Evolutionary conservation across 176 grass and related monocot genomes (phyloP), one percentile per base, ranked within the genome.

Genomic region (Tillandsia leiboldiana): DNA sequence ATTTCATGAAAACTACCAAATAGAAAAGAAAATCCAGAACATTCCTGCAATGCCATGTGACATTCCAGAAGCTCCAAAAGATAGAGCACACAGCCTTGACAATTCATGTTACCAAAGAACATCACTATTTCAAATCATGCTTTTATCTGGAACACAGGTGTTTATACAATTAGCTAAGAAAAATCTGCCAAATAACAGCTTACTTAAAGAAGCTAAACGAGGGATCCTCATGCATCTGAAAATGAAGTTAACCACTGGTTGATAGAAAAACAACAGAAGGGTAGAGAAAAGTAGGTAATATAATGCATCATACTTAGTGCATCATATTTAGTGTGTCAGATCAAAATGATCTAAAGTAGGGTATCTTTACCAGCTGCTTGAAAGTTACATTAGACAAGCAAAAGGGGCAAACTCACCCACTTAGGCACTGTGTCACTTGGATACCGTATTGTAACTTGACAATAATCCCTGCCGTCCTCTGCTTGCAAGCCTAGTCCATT

Each of bases 401-500:
- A 59, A 61, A 20, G 18, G n/a, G 18, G 67, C 9, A 42, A 51
- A 58, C 82, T 82, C 77, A 97, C 94, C 94, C 94, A 97, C 56
- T 78, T 87, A 72, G 94, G 79, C 72, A 70, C 82, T 2, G 94
- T 97, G 65, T 97, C 69, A 15, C 76, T 87, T 9, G 92, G 92
- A 66, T 87, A 91, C 14, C 70, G 86, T 77, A 96, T 86, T 11
- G 70, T 81, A 74, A 96, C 80, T 70, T 78, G 68, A 33, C 92
- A 96, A 75, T 81, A 82, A 70, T 96, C 88, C 2, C 86, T 82
- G 14, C 75, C 63, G 0, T 49, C 6, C 23, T 82, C 26, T 0
- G 85, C 92, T 87, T 89, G 64, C 26, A 96, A 73, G 23, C 92
- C 92, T 77, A 96, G 58, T 23, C 92, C 88, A 75, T 96, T 96